phyloP scores from a whole-genome alignment of 768 basidiomycete species.

The Tricholomella constricta region DNA sequence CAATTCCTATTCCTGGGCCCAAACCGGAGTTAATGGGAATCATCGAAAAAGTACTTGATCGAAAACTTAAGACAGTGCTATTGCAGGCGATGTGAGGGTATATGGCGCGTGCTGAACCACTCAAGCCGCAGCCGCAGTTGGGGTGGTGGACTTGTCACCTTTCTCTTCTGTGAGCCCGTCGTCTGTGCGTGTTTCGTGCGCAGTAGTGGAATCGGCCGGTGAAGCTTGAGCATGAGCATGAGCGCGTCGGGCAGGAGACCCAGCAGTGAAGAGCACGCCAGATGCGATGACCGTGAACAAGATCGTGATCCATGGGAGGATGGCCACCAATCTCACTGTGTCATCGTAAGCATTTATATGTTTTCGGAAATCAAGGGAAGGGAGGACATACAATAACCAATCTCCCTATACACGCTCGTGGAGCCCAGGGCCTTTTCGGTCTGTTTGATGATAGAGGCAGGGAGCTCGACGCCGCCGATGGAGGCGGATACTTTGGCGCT shows the following conservation, averaged over 20 bases:
- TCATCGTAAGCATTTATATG: constrained; percentile 5
- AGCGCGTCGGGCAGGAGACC: constrained; percentile 13
- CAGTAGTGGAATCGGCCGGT: not conserved
- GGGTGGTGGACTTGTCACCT: too few relatives aligned
- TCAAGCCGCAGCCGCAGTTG: not conserved
- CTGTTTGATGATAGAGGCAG: constrained; percentile 35
- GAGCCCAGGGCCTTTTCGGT: constrained; percentile 39
- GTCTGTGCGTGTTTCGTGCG: not conserved
- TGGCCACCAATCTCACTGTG: constrained; percentile 49
- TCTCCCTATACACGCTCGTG: constrained; percentile 44
- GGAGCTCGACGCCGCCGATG: constrained; percentile 38
- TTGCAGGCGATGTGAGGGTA: too few relatives aligned
- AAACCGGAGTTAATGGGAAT: too few relatives aligned
- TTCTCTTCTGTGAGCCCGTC: not conserved
- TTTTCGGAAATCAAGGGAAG: not conserved
- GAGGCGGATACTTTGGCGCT: constrained; percentile 46
- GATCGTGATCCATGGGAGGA: constrained; percentile 55
- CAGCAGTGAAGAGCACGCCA: constrained; percentile 34
- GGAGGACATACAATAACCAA: constrained; percentile 46
- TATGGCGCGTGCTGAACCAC: not conserved
- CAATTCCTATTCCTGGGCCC: too few relatives aligned
- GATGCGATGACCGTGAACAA: constrained; percentile 41
- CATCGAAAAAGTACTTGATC: too few relatives aligned
- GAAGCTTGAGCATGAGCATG: not conserved
- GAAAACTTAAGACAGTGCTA: too few relatives aligned